phyloP scores from a whole-genome alignment of 2,329 filamentous ascomycete genomes.

The Gyromitra esculenta region DNA sequence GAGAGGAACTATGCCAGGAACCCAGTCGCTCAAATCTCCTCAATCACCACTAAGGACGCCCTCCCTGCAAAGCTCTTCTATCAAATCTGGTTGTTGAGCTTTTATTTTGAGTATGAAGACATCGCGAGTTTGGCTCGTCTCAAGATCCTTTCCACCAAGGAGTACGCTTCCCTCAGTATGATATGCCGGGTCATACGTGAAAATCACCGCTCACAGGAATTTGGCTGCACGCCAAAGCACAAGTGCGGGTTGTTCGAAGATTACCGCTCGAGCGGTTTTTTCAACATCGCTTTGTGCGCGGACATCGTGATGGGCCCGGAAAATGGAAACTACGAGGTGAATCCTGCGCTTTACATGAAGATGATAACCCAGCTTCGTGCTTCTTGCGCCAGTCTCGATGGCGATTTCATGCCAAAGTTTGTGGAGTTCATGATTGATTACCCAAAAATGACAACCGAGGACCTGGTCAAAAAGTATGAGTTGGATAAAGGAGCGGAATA shows the following conservation, averaged over 20 bases:
- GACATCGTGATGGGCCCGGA: not conserved
- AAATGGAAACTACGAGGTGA: slow-evolving; percentile 4
- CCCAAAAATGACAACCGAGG: slow-evolving; percentile 13
- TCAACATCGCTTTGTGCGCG: slow-evolving; percentile 11
- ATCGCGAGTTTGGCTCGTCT: not conserved
- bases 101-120: slow-evolving; percentile 22
- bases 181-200: slow-evolving; percentile 24
- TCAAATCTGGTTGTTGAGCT: slow-evolving; percentile 22
- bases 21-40: not conserved
- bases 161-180: slow-evolving; percentile 13
- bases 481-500: slow-evolving; percentile 21
- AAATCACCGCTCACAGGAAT: slow-evolving; percentile 5
- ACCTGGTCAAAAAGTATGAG: slow-evolving; percentile 14
- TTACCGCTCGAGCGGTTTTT: slow-evolving; percentile 26
- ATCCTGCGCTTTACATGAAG: slow-evolving; percentile 25
- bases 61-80: slow-evolving; percentile 26
- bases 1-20: not conserved
- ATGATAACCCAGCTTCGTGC: slow-evolving; percentile 27
- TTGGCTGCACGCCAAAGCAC: not conserved
- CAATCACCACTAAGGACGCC: not conserved
- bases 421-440: slow-evolving; percentile 29
- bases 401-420: slow-evolving; percentile 7
- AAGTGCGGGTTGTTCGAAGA: slow-evolving; percentile 17
- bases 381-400: slow-evolving; percentile 3
- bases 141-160: slow-evolving; percentile 2